Evolutionary conservation across 257 asterid species (phyloP).

Genomic region (Petunia axillaris): DNA sequence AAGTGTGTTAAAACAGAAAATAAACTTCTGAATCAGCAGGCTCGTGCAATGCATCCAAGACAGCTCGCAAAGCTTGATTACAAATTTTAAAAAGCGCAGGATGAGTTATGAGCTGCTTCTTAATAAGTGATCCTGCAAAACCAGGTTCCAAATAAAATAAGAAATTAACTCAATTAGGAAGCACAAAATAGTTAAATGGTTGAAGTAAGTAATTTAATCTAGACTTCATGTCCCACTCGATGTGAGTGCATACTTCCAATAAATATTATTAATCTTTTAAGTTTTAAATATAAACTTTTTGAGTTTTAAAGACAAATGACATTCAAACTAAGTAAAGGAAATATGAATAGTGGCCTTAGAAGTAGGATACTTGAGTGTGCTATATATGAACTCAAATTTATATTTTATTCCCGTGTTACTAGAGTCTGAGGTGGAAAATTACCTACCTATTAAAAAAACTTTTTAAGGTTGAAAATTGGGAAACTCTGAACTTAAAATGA

Average conservation of each 20-base stretch:
- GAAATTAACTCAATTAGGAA: background rate
- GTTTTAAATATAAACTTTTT: background rate
- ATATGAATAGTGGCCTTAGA: background rate
- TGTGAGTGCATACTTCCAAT: background rate
- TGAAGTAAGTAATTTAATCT: background rate
- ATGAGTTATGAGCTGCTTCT: slow-evolving; percentile 84
- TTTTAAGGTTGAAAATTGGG: no score
- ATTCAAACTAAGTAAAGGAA: background rate
- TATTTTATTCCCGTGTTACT: background rate
- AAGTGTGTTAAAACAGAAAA: slow-evolving; percentile 14
- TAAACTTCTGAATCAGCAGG: slow-evolving; percentile 80
- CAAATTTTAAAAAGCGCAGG: slow-evolving; percentile 65
- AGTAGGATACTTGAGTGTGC: background rate
- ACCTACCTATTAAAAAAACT: no score
- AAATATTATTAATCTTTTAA: no score
- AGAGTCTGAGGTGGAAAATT: background rate
- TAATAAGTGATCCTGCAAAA: slow-evolving; percentile 79
- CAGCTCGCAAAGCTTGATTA: slow-evolving; percentile 68
- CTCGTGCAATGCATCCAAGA: slow-evolving; percentile 87
- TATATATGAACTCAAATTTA: background rate
- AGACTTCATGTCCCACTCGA: background rate
- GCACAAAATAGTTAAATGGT: background rate
- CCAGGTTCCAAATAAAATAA: background rate
- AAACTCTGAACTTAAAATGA: no score
- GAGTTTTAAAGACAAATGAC: background rate